These are phyloP conservation scores for Phytophthora syringae DNA, from an alignment of 352 stramenopile genomes.

Conservation along the genomic window DNA sequence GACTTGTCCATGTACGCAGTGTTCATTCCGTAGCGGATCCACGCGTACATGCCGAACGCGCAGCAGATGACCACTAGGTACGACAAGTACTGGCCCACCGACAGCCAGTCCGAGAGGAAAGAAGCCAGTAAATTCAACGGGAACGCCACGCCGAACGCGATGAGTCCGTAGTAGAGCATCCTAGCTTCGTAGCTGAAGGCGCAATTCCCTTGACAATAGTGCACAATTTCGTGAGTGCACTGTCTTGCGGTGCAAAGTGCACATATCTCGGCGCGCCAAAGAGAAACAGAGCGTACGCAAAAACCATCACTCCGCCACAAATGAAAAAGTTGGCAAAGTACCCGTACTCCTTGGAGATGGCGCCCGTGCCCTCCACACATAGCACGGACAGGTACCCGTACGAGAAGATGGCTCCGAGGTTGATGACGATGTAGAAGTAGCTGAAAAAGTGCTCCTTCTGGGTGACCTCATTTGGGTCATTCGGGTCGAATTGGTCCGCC, in stretches of 20 bases:
- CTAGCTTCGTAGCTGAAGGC: conserved; percentile 77
- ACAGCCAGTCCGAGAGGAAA: conserved; percentile 63
- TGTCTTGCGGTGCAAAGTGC: conserved; percentile 77
- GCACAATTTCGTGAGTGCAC: conserved; percentile 74
- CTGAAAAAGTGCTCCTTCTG: conserved; percentile 91
- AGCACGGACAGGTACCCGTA: conserved; percentile 92
- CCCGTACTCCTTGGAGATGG: conserved; percentile 81
- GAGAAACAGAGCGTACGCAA: conserved; percentile 74
- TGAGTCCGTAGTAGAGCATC: conserved; percentile 80
- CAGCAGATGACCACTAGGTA: conserved; percentile 75
- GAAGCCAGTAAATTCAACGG: conserved; percentile 78
- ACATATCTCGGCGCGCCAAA: conserved; percentile 70
- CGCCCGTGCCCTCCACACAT: conserved; percentile 82
- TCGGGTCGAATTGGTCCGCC: conserved; percentile 88
- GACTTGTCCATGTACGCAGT: conserved; percentile 88
- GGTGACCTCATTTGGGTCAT: conserved; percentile 77
- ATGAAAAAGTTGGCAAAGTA: conserved; percentile 92
- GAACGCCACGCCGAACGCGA: conserved; percentile 72
- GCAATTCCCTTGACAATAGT: conserved; percentile 80
- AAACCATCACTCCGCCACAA: conserved; percentile 84
- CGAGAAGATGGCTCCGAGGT: conserved; percentile 91
- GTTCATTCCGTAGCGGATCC: conserved; percentile 84
- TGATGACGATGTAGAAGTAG: conserved; percentile 94
- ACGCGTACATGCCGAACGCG: conserved; percentile 81
- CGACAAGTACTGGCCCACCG: conserved; percentile 72